Conservation (phyloP, 805 yeast species). For the Saccharomycodes ludwigii region DNA sequence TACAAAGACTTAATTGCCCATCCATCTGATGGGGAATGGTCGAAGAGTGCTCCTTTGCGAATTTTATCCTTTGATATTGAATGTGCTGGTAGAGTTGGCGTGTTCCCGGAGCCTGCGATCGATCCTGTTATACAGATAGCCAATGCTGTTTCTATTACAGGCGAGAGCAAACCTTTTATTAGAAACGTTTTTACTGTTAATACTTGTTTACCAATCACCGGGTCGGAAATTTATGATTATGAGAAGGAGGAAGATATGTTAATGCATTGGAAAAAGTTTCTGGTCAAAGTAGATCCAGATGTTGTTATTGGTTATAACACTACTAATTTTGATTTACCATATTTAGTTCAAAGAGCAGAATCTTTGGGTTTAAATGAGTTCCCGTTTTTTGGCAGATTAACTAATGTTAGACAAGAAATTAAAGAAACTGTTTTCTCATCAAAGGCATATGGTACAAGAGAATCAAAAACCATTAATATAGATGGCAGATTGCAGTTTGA, state of each 20-base stretch:
- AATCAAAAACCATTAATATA: constrained; percentile 78
- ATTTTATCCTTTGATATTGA: constrained; percentile 93
- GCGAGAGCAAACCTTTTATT: constrained; percentile 79
- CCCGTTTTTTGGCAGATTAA: constrained; percentile 79
- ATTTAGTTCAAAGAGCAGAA: constrained; percentile 74
- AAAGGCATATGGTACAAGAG: constrained; percentile 93
- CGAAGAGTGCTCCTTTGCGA: constrained; percentile 85
- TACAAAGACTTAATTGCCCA: constrained; percentile 64
- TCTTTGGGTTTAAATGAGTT: constrained; percentile 54
- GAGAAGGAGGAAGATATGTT: constrained; percentile 74
- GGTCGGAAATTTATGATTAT: constrained; percentile 75
- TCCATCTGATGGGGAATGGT: constrained; percentile 87
- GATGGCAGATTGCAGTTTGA: constrained; percentile 96
- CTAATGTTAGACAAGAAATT: constrained; percentile 56
- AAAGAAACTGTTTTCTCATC: constrained; percentile 80
- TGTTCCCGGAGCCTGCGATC: constrained; percentile 87
- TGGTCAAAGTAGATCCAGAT: constrained; percentile 82
- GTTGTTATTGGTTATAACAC: constrained; percentile 94
- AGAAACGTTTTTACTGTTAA: constrained; percentile 90
- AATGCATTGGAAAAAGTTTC: constrained; percentile 74
- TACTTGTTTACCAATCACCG: constrained; percentile 86
- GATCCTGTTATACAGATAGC: constrained; percentile 98
- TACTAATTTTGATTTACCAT: constrained; percentile 91
- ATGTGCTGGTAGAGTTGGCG: constrained; percentile 95
- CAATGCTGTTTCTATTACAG: constrained; percentile 76